Percentiles rank a stretch among this genome's conserved stretches.
These are phyloP conservation scores for Clavariopsis aquatica DNA, from an alignment of 495 filamentous ascomycete species.

Conservation along the genomic window DNA sequence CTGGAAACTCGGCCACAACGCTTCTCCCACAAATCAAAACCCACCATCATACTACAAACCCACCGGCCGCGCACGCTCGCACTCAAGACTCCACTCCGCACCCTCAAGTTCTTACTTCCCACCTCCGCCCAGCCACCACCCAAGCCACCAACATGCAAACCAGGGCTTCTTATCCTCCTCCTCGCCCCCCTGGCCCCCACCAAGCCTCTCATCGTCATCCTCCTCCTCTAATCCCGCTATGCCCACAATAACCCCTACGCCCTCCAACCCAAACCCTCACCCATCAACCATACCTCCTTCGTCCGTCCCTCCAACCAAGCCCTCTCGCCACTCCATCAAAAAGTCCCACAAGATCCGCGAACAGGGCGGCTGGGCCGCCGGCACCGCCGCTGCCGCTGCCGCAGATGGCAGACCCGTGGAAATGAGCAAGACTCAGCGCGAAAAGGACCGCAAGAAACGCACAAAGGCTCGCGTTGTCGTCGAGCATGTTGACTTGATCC, in stretches of 20 bases:
- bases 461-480: conserved; percentile 75
- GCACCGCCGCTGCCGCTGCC: not conserved
- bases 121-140: conserved; percentile 3
- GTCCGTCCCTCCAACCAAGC: not conserved
- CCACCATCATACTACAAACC: not conserved
- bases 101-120: not conserved
- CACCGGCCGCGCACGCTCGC: not conserved
- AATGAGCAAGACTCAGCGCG: conserved; percentile 71
- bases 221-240: not conserved
- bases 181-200: not conserved
- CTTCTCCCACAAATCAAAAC: not conserved
- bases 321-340: not conserved
- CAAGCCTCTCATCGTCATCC: not conserved
- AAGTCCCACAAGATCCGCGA: conserved; percentile 12
- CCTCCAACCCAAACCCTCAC: not conserved
- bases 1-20: not conserved
- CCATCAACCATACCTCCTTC: not conserved
- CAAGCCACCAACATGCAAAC: not conserved
- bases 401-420: conserved; percentile 29
- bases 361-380: conserved; percentile 3
- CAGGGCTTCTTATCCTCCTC: not conserved
- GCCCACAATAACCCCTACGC: not conserved
- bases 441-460: conserved; percentile 73
- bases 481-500: conserved; percentile 89
- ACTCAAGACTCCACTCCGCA: conserved; percentile 4